Conservation (phyloP, 2,329 filamentous ascomycete species). For the Zopfia rhizophila region DNA sequence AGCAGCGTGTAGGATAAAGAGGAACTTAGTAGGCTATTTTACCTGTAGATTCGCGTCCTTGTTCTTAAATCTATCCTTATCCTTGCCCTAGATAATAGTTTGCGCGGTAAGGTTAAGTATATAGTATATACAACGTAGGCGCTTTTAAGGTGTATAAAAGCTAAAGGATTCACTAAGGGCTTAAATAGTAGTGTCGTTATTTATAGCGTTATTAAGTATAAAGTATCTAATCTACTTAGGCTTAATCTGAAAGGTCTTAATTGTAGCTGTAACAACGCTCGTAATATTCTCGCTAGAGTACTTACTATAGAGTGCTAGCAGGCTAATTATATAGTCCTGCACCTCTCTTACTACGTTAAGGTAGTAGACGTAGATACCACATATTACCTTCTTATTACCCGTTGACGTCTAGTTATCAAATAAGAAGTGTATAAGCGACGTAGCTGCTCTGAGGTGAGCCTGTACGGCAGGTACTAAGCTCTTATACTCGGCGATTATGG, state of each 20-base stretch:
- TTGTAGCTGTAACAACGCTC: too few species aligned
- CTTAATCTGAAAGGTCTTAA: too few species aligned
- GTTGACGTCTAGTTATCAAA: slow-evolving; percentile 20
- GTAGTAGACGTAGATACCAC: slow-evolving; percentile 16
- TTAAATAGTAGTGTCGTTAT: too few species aligned
- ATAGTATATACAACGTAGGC: slow-evolving; percentile 3
- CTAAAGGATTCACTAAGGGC: too few species aligned
- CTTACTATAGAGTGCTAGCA: too few species aligned
- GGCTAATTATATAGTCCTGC: slow-evolving; percentile 6
- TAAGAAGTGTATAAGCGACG: slow-evolving; percentile 16
- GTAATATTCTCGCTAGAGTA: too few species aligned
- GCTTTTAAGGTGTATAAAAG: not conserved
- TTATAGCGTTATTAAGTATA: too few species aligned
- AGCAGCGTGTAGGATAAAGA: too few species aligned
- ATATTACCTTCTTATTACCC: slow-evolving; percentile 9
- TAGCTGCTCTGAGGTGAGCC: slow-evolving; percentile 7
- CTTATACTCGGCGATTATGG: slow-evolving; percentile 20
- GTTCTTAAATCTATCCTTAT: slow-evolving; percentile 1
- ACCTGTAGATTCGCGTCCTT: too few species aligned
- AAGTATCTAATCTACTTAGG: too few species aligned
- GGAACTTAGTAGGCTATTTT: not conserved
- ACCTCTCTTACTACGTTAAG: slow-evolving; percentile 9
- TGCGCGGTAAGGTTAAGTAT: slow-evolving; percentile 5
- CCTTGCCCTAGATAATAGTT: not conserved
- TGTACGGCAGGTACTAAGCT: slow-evolving; percentile 9